Conservation (phyloP, 2,329 filamentous ascomycete species). For the Knufia petricola region DNA sequence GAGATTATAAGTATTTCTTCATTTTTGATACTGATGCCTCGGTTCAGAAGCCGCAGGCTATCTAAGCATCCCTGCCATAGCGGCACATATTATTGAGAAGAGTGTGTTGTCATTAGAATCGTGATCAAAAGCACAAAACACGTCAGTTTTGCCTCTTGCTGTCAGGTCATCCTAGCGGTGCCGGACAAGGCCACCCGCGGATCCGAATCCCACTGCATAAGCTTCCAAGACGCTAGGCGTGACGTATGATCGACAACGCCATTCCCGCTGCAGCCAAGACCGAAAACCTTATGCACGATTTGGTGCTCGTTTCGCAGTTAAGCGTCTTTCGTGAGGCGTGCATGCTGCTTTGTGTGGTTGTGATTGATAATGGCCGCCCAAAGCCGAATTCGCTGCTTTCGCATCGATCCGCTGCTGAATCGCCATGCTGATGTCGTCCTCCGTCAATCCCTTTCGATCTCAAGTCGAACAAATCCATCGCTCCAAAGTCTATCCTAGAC, state of each 20-base stretch:
- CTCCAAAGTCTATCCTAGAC: no score
- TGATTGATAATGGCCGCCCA: not conserved
- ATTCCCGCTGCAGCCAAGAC: not conserved
- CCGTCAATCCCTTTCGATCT: not conserved
- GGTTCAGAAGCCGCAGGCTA: not conserved
- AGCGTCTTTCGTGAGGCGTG: not conserved
- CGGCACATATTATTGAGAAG: not conserved
- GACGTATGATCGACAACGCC: not conserved
- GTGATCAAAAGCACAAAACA: no score
- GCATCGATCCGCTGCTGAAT: not conserved
- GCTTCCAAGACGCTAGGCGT: no score
- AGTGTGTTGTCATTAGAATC: no score
- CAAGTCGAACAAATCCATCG: not conserved
- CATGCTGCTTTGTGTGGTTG: not conserved
- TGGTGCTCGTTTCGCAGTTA: not conserved
- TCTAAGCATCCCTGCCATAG: not conserved
- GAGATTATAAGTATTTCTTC: no score
- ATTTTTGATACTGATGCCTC: not conserved
- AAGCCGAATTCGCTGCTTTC: not conserved
- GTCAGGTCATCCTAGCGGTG: no score
- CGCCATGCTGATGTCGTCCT: not conserved
- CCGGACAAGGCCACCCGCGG: no score
- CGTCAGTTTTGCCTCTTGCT: no score
- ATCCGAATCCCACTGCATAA: no score
- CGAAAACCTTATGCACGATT: not conserved